A percentile compares a stretch with the other conserved stretches of the same genome.
Evolutionary conservation across 2,329 filamentous ascomycete genomes (phyloP).

Genomic region (Hypoxylon sp.): DNA sequence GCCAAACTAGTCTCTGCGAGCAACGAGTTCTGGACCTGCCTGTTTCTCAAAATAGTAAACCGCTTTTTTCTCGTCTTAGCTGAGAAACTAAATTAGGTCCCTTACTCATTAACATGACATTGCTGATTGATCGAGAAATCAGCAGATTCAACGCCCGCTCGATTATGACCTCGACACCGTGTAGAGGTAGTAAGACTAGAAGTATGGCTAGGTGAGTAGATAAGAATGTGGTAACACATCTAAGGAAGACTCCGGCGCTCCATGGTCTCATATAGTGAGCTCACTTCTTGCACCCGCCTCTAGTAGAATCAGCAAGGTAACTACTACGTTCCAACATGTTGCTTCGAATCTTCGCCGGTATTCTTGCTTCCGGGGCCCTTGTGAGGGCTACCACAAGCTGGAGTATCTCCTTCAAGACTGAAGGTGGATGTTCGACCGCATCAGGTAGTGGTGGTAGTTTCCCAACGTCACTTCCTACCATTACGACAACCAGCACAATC

Average conservation of each 20-base stretch:
- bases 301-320: background rate
- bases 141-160: constrained; percentile 16
- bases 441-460: constrained; percentile 41
- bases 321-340: constrained; percentile 28
- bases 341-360: constrained; percentile 22
- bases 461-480: constrained; percentile 44
- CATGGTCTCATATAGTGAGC: background rate
- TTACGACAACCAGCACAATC: constrained; percentile 22
- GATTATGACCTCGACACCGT: background rate
- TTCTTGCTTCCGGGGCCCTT: constrained; percentile 33
- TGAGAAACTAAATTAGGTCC: constrained; percentile 15
- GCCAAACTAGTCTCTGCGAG: background rate
- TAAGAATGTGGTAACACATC: background rate
- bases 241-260: background rate
- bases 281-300: background rate
- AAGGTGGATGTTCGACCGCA: constrained; percentile 37
- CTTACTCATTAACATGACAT: constrained; percentile 19
- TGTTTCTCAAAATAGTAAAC: constrained; percentile 4
- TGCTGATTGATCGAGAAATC: constrained; percentile 23
- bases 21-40: constrained; percentile 15
- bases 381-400: constrained; percentile 39
- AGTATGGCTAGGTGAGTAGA: background rate
- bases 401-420: constrained; percentile 35
- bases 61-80: constrained; percentile 1
- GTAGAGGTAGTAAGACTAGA: background rate